A percentile compares a stretch with the other conserved stretches of the same genome.
Evolutionary conservation across 306 rosid genomes (phyloP).

Genomic region (Glycine latifolia): DNA sequence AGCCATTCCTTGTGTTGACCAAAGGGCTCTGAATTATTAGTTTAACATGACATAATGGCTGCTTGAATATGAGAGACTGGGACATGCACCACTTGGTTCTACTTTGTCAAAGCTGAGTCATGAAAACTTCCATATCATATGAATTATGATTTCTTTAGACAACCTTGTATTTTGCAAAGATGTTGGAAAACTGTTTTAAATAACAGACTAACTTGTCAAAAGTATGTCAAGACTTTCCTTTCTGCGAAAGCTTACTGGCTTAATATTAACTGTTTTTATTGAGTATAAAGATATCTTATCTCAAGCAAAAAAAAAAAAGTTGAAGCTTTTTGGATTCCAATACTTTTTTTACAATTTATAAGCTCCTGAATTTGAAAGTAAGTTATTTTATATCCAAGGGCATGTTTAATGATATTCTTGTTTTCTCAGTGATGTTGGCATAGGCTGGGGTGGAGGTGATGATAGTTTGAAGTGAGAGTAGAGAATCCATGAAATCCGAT

Average conservation of each 20-base stretch:
- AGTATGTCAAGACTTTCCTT: neutral
- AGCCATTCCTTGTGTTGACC: too few relatives aligned
- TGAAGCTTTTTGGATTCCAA: neutral
- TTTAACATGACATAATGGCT: too few relatives aligned
- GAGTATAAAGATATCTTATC: neutral
- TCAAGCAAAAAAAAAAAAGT: too few relatives aligned
- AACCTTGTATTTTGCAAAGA: neutral
- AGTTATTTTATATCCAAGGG: neutral
- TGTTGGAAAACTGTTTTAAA: constrained; percentile 8
- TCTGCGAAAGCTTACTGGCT: neutral
- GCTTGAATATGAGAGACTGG: too few relatives aligned
- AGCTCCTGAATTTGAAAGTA: neutral
- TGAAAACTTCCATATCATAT: too few relatives aligned
- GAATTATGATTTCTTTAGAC: too few relatives aligned
- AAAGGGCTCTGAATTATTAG: too few relatives aligned
- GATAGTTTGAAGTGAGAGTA: too few relatives aligned
- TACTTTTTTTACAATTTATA: neutral
- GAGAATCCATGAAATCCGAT: neutral
- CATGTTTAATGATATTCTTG: neutral
- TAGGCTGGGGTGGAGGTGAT: neutral
- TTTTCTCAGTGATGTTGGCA: neutral
- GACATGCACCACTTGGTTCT: too few relatives aligned
- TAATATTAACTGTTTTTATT: neutral
- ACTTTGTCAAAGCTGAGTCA: too few relatives aligned
- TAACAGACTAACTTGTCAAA: neutral